These are phyloP conservation scores for Aaosphaeria pasadenensis DNA, from an alignment of 2,329 filamentous ascomycete genomes.

Conservation along the genomic window DNA sequence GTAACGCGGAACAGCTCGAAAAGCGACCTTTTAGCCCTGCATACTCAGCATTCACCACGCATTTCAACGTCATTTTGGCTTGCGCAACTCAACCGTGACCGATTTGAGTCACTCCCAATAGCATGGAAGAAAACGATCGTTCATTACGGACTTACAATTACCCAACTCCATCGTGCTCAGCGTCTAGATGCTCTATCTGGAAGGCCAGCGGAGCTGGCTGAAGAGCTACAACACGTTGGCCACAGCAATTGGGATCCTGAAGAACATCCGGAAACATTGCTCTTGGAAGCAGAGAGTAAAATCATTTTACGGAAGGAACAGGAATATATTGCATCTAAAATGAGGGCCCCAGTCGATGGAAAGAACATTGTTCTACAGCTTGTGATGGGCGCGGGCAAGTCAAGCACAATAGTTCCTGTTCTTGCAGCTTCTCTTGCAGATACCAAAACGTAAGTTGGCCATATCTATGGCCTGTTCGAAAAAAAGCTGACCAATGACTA, in stretches of 20 bases:
- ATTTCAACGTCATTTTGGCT: slow-evolving; percentile 23
- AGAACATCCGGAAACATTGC: slow-evolving; percentile 57
- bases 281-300: slow-evolving; percentile 63
- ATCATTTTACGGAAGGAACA: slow-evolving; percentile 62
- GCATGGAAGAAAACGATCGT: slow-evolving; percentile 23
- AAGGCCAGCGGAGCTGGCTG: slow-evolving; percentile 17
- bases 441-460: slow-evolving; percentile 22
- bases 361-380: slow-evolving; percentile 29
- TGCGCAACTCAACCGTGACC: slow-evolving; percentile 15
- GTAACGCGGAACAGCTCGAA: no score
- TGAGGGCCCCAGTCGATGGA: slow-evolving; percentile 41
- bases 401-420: slow-evolving; percentile 28
- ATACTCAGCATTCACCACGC: slow-evolving; percentile 12
- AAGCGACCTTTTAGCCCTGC: no score
- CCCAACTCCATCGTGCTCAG: slow-evolving; percentile 26
- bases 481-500: slow-evolving; percentile 1
- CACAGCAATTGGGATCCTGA: slow-evolving; percentile 56
- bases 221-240: slow-evolving; percentile 48
- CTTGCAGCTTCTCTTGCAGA: slow-evolving; percentile 48
- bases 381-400: slow-evolving; percentile 37
- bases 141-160: slow-evolving; percentile 23
- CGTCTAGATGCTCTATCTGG: slow-evolving; percentile 12
- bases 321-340: slow-evolving; percentile 54
- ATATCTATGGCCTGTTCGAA: background rate
- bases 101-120: slow-evolving; percentile 10